These are phyloP conservation scores for Balamuthia mandrillaris DNA, from an alignment of 208 protist genomes.

Conservation along the genomic window DNA sequence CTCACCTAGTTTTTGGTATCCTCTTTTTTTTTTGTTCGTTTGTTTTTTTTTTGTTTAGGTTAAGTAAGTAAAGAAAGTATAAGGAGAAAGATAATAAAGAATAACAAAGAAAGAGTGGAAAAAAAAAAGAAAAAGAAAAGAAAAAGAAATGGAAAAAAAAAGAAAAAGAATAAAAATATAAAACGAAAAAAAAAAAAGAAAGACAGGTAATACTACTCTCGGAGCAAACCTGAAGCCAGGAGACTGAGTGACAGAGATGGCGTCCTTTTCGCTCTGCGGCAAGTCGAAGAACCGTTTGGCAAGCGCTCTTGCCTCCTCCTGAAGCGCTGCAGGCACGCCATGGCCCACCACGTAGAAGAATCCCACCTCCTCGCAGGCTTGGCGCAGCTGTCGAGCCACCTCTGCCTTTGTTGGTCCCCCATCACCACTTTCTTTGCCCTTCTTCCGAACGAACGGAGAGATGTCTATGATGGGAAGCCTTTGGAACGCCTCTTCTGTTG, in stretches of 20 bases:
- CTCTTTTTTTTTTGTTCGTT: neutral
- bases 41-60: no score
- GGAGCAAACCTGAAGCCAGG: no score
- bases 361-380: neutral
- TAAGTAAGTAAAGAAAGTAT: no score
- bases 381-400: neutral
- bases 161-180: no score
- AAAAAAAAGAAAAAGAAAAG: no score
- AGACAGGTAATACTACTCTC: no score
- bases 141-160: no score
- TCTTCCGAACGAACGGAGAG: neutral
- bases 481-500: no score
- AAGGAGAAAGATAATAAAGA: no score
- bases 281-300: slow-evolving; percentile 17
- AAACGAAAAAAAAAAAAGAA: no score
- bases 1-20: slow-evolving; percentile 24
- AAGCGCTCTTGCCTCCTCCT: neutral
- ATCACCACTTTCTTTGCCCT: neutral
- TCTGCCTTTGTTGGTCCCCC: neutral
- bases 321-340: neutral
- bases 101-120: no score
- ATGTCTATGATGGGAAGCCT: neutral
- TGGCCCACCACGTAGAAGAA: slow-evolving; percentile 51
- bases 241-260: no score
- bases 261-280: slow-evolving; percentile 25